Evolutionary conservation across 352 stramenopile species (phyloP), one percentile per base, ranked within the genome.

Genomic region (Globisporangium cylindrosporum): DNA sequence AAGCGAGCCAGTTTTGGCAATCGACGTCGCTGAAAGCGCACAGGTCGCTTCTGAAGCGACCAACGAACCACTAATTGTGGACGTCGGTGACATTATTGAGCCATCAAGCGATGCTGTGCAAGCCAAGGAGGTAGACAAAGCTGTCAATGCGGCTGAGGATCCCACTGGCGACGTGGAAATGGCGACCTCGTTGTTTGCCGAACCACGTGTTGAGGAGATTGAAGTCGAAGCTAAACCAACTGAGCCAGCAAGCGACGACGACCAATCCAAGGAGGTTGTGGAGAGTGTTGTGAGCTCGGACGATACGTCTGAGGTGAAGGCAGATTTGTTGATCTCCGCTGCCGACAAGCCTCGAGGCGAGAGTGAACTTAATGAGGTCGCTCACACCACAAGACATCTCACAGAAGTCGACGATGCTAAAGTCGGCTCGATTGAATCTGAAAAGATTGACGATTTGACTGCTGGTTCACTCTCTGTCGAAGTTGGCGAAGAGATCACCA

Each of bases 281-380:
- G 32, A 62, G 32, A 38, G 48, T 14, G 56, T 15, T 10, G 20
- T 49, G 56, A 62, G 32, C 6, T 18, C 34, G 6, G 32, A 29
- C 10, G 56, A 62, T 49, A 32, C n/a, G 32, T 24, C 56, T 49
- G 32, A 32, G n/a, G n/a, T 56, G 49, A 27, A 56, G 49, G 43
- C 29, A 29, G 55, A 46, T 46, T 24, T 36, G 27, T 27, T 8
- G 20, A 25, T 29, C 22, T 38, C 32, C 7, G 55, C 29, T 15
- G 51, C 15, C 5, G 53, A 14, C n/a, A 6, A 59, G 4, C 14
- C 25, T 41, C 18, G 18, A 20, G 53, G 29, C 15, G 53, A 59
- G n/a, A 27, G 8, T 22, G 2, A 36, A 15, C 24, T 59, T 34
- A 27, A 38, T 38, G 53, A 41, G n/a, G 53, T 36, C 25, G 53